These are phyloP conservation scores for Podospora fimiseda DNA, from an alignment of 495 filamentous ascomycete genomes.

Conservation along the genomic window DNA sequence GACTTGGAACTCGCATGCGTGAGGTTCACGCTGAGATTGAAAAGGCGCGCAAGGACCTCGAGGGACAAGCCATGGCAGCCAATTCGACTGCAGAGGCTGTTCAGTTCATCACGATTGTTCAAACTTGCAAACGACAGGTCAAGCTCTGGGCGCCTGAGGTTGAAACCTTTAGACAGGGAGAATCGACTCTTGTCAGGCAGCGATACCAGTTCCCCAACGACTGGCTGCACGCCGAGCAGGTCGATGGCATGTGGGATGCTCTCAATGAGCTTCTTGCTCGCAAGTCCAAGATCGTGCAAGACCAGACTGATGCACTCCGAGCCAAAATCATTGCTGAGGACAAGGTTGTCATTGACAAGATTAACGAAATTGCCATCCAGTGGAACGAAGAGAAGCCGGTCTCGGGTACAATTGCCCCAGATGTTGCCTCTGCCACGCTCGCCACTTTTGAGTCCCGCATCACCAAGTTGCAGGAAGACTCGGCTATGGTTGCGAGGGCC, in stretches of 20 bases:
- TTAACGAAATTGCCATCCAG: slow-evolving; percentile 68
- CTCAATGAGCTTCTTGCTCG: slow-evolving; percentile 81
- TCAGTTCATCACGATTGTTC: slow-evolving; percentile 95
- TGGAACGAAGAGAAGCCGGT: slow-evolving; percentile 98
- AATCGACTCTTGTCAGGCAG: slow-evolving; percentile 81
- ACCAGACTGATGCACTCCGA: slow-evolving; percentile 88
- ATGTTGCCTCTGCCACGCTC: slow-evolving; percentile 74
- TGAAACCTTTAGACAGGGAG: slow-evolving; percentile 88
- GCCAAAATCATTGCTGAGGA: slow-evolving; percentile 97
- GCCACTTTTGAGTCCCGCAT: slow-evolving; percentile 74
- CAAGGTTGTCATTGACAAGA: slow-evolving; percentile 79
- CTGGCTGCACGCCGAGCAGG: slow-evolving; percentile 90
- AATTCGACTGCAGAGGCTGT: slow-evolving; percentile 94
- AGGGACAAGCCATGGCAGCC: slow-evolving; percentile 82
- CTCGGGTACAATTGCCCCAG: slow-evolving; percentile 83
- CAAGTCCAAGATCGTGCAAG: slow-evolving; percentile 88
- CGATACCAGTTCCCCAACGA: slow-evolving; percentile 87
- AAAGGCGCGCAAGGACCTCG: slow-evolving; percentile 78
- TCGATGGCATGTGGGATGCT: slow-evolving; percentile 87
- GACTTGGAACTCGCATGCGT: slow-evolving; percentile 82
- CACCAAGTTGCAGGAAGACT: slow-evolving; percentile 73
- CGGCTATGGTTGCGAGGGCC: slow-evolving; percentile 88
- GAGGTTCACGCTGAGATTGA: slow-evolving; percentile 86
- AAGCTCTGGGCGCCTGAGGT: slow-evolving; percentile 92
- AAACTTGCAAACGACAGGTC: slow-evolving; percentile 88